Evolutionary conservation across 2,329 filamentous ascomycete species (phyloP).

Genomic region (Aspergillus proliferans): DNA sequence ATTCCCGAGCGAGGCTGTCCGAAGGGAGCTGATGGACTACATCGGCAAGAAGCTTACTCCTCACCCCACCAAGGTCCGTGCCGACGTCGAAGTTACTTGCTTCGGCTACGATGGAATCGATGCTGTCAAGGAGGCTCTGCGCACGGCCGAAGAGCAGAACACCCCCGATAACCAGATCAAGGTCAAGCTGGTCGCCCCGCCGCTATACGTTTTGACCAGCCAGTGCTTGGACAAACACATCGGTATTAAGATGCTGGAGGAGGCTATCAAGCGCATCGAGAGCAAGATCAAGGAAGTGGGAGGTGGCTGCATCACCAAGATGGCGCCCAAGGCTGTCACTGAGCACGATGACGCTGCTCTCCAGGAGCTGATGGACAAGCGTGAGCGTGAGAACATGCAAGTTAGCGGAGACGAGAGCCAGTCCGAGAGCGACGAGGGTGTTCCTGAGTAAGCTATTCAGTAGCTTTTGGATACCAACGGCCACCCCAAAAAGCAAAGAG

Average conservation of each 20-base stretch:
- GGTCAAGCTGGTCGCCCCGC: conserved; percentile 96
- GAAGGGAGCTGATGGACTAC: conserved; percentile 86
- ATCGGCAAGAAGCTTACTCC: conserved; percentile 96
- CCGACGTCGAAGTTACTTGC: conserved; percentile 93
- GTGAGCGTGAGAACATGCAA: conserved; percentile 94
- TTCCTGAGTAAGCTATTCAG: conserved; percentile 42
- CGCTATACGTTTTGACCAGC: conserved; percentile 91
- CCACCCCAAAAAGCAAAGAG: neutral
- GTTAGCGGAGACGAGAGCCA: conserved; percentile 96
- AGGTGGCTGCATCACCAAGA: conserved; percentile 82
- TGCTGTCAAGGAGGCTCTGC: conserved; percentile 87
- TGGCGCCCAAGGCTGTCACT: conserved; percentile 98
- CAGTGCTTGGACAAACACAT: conserved; percentile 89
- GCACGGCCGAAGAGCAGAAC: conserved; percentile 87
- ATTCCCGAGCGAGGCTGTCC: conserved; percentile 79
- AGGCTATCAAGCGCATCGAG: conserved; percentile 82
- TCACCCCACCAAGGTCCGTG: conserved; percentile 97
- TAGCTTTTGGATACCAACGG: neutral
- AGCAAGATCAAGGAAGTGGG: conserved; percentile 70
- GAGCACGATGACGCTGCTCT: conserved; percentile 97
- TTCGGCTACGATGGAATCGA: conserved; percentile 97
- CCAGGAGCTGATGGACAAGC: conserved; percentile 98
- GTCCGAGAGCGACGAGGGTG: conserved; percentile 90
- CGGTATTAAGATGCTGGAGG: conserved; percentile 78
- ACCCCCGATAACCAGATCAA: conserved; percentile 91